Evolutionary conservation across 805 yeast species (phyloP).

Genomic region (Lipomyces sp.): DNA sequence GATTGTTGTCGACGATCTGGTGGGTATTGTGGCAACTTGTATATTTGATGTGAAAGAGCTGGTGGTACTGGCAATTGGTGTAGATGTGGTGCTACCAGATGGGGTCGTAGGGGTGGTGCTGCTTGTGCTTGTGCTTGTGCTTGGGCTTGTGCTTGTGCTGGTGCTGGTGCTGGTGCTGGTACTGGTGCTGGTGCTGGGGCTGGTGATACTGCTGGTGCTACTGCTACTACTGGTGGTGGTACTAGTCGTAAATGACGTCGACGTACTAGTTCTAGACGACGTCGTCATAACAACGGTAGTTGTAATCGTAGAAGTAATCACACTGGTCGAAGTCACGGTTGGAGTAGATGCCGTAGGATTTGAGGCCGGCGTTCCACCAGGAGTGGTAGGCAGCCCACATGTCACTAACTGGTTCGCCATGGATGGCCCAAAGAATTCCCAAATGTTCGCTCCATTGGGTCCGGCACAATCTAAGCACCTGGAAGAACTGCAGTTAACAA

Average conservation of each 20-base stretch:
- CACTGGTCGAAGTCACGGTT: conserved; percentile 1
- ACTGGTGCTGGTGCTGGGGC: background rate
- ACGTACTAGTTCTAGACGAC: background rate
- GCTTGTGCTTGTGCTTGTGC: background rate
- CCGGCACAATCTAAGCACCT: conserved; percentile 23
- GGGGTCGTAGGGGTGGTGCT: background rate
- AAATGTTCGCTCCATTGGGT: conserved; percentile 16
- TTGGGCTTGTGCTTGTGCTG: background rate
- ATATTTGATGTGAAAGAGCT: background rate
- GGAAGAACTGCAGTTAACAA: background rate
- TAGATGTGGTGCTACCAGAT: background rate
- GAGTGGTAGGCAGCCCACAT: conserved; percentile 14
- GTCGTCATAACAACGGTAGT: background rate
- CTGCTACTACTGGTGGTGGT: background rate
- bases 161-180: background rate
- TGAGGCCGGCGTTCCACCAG: background rate
- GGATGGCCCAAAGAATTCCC: conserved; percentile 11
- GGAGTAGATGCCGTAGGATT: background rate
- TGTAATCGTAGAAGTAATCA: background rate
- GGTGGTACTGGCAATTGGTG: background rate
- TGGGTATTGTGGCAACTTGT: background rate
- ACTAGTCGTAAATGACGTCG: background rate
- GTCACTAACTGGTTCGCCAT: conserved; percentile 8
- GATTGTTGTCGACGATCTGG: background rate
- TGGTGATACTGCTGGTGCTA: background rate